These are phyloP conservation scores for Ustilago trichophora DNA, from an alignment of 1,284 basidiomycete species.

Conservation along the genomic window DNA sequence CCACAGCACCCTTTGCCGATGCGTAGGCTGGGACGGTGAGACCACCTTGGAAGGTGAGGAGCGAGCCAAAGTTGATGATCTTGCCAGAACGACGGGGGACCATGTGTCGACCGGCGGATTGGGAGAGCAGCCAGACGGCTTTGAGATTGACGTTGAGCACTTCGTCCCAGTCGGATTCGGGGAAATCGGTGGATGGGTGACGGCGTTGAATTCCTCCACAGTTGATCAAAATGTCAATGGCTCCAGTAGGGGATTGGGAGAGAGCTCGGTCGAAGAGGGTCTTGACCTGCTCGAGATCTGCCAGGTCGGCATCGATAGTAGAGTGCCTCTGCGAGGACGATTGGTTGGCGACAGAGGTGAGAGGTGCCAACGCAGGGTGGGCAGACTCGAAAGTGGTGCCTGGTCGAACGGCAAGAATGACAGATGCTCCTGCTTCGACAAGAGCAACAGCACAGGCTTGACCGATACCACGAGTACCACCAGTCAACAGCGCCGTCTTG, in stretches of 20 bases:
- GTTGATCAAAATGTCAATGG: constrained; percentile 88
- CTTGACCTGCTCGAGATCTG: constrained; percentile 75
- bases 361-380: constrained; percentile 24
- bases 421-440: constrained; percentile 75
- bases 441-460: constrained; percentile 69
- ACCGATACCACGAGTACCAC: constrained; percentile 58
- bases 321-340: constrained; percentile 69
- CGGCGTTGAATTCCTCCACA: constrained; percentile 86
- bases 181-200: constrained; percentile 73
- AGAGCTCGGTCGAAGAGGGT: constrained; percentile 74
- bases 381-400: constrained; percentile 10
- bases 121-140: constrained; percentile 50
- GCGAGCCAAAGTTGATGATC: constrained; percentile 60
- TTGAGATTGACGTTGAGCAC: constrained; percentile 62
- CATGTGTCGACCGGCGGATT: constrained; percentile 58
- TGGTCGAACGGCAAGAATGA: constrained; percentile 74
- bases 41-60: constrained; percentile 64
- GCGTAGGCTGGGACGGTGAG: constrained; percentile 83
- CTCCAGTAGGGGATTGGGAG: constrained; percentile 70
- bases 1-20: constrained; percentile 82
- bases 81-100: constrained; percentile 47
- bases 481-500: constrained; percentile 52
- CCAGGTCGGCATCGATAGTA: constrained; percentile 80
- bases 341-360: constrained; percentile 50
- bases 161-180: constrained; percentile 87